A percentile compares a stretch with the other conserved stretches of the same genome.
Evolutionary conservation across 2,329 filamentous ascomycete genomes (phyloP).

Genomic region (Tolypocladium ophioglossoides): DNA sequence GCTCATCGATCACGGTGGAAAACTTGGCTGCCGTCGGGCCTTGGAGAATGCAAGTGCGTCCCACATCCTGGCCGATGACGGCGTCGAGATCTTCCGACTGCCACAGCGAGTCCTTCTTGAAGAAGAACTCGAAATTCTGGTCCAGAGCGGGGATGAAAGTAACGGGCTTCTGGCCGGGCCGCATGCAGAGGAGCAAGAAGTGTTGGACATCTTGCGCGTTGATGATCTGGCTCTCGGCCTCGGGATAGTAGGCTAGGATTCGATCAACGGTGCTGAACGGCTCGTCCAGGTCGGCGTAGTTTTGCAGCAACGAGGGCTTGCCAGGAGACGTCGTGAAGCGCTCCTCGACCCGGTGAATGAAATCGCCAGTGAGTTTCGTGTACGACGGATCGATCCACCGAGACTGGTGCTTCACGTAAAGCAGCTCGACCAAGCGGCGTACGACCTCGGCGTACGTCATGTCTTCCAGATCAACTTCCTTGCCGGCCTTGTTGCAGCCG

Average conservation of each 20-base stretch:
- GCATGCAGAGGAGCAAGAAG: constrained; percentile 86
- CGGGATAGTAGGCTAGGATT: constrained; percentile 74
- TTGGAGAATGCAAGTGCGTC: constrained; percentile 90
- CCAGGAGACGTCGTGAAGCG: constrained; percentile 70
- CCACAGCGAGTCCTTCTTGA: constrained; percentile 99
- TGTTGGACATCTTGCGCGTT: constrained; percentile 97
- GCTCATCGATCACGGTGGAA: constrained; percentile 83
- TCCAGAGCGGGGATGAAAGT: constrained; percentile 94
- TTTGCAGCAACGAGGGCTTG: constrained; percentile 77
- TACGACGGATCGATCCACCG: constrained; percentile 88
- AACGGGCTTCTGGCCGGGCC: constrained; percentile 87
- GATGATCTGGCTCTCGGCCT: constrained; percentile 83
- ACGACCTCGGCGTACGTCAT: constrained; percentile 92
- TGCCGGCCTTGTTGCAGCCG: constrained; percentile 68
- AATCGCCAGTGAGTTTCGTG: constrained; percentile 77
- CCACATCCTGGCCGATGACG: constrained; percentile 91
- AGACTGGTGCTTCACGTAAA: constrained; percentile 83
- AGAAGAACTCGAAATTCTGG: constrained; percentile 97
- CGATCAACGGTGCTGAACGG: constrained; percentile 70
- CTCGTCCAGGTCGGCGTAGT: constrained; percentile 74
- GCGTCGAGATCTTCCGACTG: constrained; percentile 96
- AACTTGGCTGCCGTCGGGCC: constrained; percentile 88
- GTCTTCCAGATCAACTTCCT: constrained; percentile 81
- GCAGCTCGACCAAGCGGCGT: constrained; percentile 75
- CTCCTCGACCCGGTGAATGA: constrained; percentile 94